Evolutionary conservation across 495 filamentous ascomycete genomes (phyloP), one percentile per base, ranked within the genome.

Genomic region (Trichocladium uniseriatum): DNA sequence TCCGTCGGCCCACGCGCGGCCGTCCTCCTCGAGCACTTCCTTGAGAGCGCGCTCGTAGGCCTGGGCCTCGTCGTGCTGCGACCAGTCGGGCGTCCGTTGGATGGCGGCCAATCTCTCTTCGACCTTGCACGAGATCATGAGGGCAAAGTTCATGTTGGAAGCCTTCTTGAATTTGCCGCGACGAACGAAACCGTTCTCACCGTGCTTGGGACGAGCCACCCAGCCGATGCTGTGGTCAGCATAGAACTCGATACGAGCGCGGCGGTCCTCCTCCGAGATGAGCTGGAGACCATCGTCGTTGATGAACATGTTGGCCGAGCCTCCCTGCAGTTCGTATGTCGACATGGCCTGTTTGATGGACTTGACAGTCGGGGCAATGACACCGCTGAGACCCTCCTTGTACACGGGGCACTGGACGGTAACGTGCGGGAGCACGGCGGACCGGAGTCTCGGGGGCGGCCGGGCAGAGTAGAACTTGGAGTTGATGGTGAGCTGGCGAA

Each of bases 131-230:
- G 82, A 85, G 51, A 89, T 74, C 73, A 84, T 82, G 29, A 90
- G 69, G 9, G 74, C 84, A 53, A 77, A 90, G 68, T 90, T 90
- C 85, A 90, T 90, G 71, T 90, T 90, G 24, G 81, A 86, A 10
- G 84, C 84, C 76, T 89, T 82, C 73, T 81, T 83, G 66, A 83
- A 82, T 59, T 79, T 83, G 46, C 81, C 81, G 51, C 72, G 76
- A 32, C 81, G 72, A 38, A 68, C 22, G 57, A 84, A 84, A 18
- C 78, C 80, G 52, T 84, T 74, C 43, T 78, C 72, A 44, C 79
- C 79, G 45, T 77, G 66, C 45, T 68, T 73, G n/a, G 85, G 85
- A 20, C 85, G 77, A 11, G 85, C 82, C 18, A 82, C 79, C 86
- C 86, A 90, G 36, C 86, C 85, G 57, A 90, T 90, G 65, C 77